A percentile compares a stretch with the other conserved stretches of the same genome.
Conservation (phyloP, 73 alveolate species). For the Paramecium pentaurelia region DNA sequence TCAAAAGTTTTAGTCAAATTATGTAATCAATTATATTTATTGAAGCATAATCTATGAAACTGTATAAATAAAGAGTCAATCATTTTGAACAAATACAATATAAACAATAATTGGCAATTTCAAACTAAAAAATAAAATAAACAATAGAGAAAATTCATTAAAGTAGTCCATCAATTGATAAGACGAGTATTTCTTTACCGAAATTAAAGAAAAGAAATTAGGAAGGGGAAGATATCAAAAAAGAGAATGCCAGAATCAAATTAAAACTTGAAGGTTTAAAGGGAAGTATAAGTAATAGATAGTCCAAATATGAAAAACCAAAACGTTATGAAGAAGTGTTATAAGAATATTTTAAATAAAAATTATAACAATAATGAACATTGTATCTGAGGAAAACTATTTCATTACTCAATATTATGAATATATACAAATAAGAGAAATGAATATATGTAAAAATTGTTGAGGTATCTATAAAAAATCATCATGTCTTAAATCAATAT, state of each 20-base stretch:
- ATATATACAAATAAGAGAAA: not conserved
- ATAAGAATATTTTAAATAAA: conserved; percentile 27
- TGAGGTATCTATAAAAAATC: not conserved
- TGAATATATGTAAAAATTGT: not conserved
- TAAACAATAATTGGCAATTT: not conserved
- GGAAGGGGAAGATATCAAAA: not conserved
- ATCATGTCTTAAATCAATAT: not conserved
- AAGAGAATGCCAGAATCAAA: not conserved
- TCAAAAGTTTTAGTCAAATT: not conserved
- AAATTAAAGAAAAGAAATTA: not conserved
- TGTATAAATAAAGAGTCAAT: not conserved
- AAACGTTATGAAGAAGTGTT: conserved; percentile 1
- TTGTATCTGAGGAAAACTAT: not conserved
- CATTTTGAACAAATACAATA: not conserved
- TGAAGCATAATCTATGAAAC: not conserved
- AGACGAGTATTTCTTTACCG: not conserved
- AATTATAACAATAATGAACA: conserved; percentile 19
- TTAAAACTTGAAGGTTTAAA: not conserved
- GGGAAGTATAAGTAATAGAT: not conserved
- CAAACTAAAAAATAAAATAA: not conserved
- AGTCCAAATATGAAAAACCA: not conserved
- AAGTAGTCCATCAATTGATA: not conserved
- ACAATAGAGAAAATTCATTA: not conserved
- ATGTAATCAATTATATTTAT: not conserved
- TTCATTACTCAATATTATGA: not conserved